phyloP scores from a whole-genome alignment of 2,329 filamentous ascomycete genomes.

The Colletotrichum trifolii region DNA sequence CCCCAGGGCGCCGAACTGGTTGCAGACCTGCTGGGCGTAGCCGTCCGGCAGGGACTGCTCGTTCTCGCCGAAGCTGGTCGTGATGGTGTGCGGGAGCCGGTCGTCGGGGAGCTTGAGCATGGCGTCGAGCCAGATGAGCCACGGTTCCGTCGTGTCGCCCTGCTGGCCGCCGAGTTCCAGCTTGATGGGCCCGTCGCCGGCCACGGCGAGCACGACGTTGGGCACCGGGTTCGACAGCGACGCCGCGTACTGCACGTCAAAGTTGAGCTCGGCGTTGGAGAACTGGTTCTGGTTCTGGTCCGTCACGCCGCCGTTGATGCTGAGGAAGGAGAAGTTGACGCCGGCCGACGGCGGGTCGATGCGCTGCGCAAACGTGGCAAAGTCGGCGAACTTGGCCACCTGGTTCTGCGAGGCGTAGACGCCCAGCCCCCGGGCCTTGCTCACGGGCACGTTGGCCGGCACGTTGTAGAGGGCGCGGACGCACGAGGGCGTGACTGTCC shows the following conservation, averaged over 20 bases:
- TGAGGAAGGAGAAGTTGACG: constrained; percentile 66
- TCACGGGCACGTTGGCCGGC: constrained; percentile 45
- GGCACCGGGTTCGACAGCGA: constrained; percentile 48
- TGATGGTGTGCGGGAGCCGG: constrained; percentile 71
- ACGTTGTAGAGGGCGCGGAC: constrained; percentile 58
- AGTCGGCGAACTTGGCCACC: constrained; percentile 64
- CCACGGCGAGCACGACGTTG: constrained; percentile 47
- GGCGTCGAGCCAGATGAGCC: constrained; percentile 71
- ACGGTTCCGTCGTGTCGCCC: constrained; percentile 68
- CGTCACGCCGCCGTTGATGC: constrained; percentile 64
- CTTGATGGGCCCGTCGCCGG: constrained; percentile 43
- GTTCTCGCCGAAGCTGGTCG: constrained; percentile 77
- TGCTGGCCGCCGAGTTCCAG: constrained; percentile 9
- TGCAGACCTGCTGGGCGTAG: constrained; percentile 64
- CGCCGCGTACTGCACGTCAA: constrained; percentile 51
- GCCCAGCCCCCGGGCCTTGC: constrained; percentile 42
- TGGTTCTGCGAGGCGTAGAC: constrained; percentile 53
- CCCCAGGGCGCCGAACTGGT: constrained; percentile 73
- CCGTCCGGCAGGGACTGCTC: constrained; percentile 71
- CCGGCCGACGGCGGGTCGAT: constrained; percentile 64
- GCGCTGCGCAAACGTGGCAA: constrained; percentile 64
- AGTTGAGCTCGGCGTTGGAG: constrained; percentile 49
- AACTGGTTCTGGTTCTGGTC: constrained; percentile 53
- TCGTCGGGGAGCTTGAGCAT: constrained; percentile 64
- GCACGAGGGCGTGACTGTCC: constrained; percentile 55